Evolutionary conservation across 2,329 filamentous ascomycete genomes (phyloP).

Genomic region (Pseudopithomyces chartarum): DNA sequence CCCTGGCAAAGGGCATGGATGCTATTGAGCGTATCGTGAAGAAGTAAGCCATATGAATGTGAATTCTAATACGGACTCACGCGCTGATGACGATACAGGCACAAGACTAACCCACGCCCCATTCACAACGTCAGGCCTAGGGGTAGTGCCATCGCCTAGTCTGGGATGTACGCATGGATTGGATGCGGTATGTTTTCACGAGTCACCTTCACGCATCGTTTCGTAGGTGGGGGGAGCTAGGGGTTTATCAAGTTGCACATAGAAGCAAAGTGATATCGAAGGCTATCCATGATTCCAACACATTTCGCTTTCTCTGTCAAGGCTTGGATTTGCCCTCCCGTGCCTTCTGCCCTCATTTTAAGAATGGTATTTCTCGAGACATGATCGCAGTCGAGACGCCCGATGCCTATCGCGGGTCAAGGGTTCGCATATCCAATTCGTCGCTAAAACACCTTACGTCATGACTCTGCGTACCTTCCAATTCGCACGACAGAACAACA

Average conservation of each 20-base stretch:
- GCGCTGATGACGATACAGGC: neutral
- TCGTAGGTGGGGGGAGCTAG: no score
- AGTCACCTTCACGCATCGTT: no score
- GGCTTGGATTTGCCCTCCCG: neutral
- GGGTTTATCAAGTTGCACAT: neutral
- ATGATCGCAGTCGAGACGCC: neutral
- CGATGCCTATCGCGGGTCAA: neutral
- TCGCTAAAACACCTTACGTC: neutral
- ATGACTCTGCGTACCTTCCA: neutral
- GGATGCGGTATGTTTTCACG: no score
- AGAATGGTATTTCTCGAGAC: neutral
- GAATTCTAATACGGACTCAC: neutral
- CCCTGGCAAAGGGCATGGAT: conserved; percentile 46
- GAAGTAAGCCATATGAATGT: conserved; percentile 36
- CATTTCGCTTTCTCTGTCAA: no score
- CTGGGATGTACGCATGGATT: no score
- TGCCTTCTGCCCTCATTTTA: neutral
- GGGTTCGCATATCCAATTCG: neutral
- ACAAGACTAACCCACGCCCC: conserved; percentile 15
- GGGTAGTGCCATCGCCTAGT: conserved; percentile 7
- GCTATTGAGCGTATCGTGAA: conserved; percentile 47
- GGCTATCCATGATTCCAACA: neutral
- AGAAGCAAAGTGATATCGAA: neutral
- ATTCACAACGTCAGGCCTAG: conserved; percentile 13
- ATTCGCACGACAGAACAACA: neutral